Base-by-base conservation (phyloP, 306 rosid genomes). In the Gastrolobium villosum region DNA sequence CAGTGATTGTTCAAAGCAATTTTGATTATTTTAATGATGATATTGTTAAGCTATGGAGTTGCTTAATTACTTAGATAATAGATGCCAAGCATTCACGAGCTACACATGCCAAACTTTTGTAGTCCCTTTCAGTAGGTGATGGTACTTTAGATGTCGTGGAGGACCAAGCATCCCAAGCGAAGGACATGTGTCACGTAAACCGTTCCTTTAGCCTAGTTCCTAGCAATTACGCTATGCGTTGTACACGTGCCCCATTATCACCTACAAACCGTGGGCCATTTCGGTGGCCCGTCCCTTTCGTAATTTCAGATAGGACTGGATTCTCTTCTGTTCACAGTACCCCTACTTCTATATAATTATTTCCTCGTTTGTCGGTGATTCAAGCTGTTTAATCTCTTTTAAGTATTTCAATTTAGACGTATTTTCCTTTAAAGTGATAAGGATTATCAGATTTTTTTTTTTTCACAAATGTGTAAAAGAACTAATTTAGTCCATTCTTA, bases 111-210 rank as follows among this genome's bases (percentile, higher is more conserved):
- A 32, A 44, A 59, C 14, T 6, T 65, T 48, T 8, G 77, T 2
- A 55, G 84, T 84, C 79, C 5, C 40, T 43, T 78, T 84, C 88
- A 61, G 10, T 31, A 48, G 9, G 59, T 28, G 72, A 36, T 20
- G n/a, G 70, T 55, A 37, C 5, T 67, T 55, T 13, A 10, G 54
- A 14, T 74, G 87, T 79, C 70, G 65, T 49, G 39, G 74, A 85
- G 84, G 81, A 76, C 85, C 85, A 70, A 77, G 78, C 83, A 63
- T 71, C 62, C 66, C 65, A 48, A 37, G 54, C 35, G 70, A 66
- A 76, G 81, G 88, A 79, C 97, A 89, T 31, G 90, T 87, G 97
- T 85, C 89, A 60, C 66, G 39, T 31, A 48, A 55, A 36, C 30
- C 53, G 62, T 59, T 44, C 28, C 49, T 55, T 4, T 65, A 70